Conservation (phyloP, 768 basidiomycete species). For the Vararia minispora region DNA sequence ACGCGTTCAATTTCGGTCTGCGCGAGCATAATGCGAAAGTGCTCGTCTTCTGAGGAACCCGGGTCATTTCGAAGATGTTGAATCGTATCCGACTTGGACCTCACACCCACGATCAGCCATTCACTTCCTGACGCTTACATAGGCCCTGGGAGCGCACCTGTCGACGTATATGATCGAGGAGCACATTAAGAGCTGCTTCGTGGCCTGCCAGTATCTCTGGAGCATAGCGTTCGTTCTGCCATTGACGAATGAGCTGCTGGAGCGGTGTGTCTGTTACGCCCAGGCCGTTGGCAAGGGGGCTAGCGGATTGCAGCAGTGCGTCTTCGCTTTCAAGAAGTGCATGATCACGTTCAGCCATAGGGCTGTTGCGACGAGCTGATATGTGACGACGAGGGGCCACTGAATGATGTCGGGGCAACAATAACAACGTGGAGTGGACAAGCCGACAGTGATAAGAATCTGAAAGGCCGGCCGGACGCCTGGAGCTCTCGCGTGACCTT, state of each 20-base stretch:
- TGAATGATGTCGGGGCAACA: neutral
- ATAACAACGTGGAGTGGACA: no score
- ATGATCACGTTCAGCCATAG: conserved; percentile 7
- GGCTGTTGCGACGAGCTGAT: conserved; percentile 10
- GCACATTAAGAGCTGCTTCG: conserved; percentile 48
- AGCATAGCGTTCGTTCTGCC: conserved; percentile 78
- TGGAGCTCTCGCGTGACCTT: no score
- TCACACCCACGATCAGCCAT: conserved; percentile 2
- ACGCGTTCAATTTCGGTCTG: conserved; percentile 93
- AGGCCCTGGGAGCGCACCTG: conserved; percentile 42
- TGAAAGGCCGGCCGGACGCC: no score
- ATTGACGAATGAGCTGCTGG: conserved; percentile 64
- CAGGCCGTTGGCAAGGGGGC: conserved; percentile 6
- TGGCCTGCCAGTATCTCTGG: conserved; percentile 72
- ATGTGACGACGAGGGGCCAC: conserved; percentile 13
- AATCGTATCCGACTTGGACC: conserved; percentile 61
- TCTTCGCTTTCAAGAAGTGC: neutral
- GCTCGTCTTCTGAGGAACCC: conserved; percentile 82
- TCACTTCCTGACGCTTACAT: neutral
- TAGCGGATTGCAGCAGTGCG: conserved; percentile 1
- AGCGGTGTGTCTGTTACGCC: conserved; percentile 43
- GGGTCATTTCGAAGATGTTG: conserved; percentile 71
- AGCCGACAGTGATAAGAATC: no score
- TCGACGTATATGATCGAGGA: conserved; percentile 69
- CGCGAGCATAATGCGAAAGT: conserved; percentile 85